Evolutionary conservation across 176 grass and related monocot genomes (phyloP).

Genomic region (Areca catechu): DNA sequence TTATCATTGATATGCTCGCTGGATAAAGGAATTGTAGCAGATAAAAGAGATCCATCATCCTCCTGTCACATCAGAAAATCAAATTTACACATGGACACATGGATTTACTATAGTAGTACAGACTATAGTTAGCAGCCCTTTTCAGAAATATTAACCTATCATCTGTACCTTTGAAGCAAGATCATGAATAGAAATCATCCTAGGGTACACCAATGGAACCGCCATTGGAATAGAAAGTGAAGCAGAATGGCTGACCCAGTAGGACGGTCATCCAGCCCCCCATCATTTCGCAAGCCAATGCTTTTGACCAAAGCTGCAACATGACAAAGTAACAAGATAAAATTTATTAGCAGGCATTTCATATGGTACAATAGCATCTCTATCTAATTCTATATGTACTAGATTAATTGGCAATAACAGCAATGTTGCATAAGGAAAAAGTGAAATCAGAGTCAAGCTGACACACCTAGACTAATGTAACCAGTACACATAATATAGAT

Average conservation of each 20-base stretch:
- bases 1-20: conserved; percentile 62
- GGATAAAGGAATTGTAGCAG: conserved; percentile 51
- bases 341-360: too few relatives aligned
- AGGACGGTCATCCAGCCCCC: conserved; percentile 69
- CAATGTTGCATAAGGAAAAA: not conserved
- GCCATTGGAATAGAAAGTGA: conserved; percentile 52
- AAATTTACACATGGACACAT: conserved; percentile 2
- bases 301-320: conserved; percentile 70
- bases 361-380: too few relatives aligned
- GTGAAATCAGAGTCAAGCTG: not conserved
- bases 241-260: conserved; percentile 50
- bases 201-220: conserved; percentile 78
- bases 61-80: conserved; percentile 33
- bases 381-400: too few relatives aligned
- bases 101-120: not conserved
- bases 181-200: conserved; percentile 77
- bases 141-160: not conserved
- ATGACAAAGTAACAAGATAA: too few relatives aligned
- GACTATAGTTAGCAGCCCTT: not conserved
- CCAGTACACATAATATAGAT: too few relatives aligned
- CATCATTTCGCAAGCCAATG: conserved; percentile 72
- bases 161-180: conserved; percentile 47
- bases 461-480: too few relatives aligned
- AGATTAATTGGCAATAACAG: too few relatives aligned
- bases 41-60: conserved; percentile 51